A percentile compares a stretch with the other conserved stretches of the same genome.
Evolutionary conservation across 257 asterid species (phyloP).

Genomic region (Plectranthus barbatus): DNA sequence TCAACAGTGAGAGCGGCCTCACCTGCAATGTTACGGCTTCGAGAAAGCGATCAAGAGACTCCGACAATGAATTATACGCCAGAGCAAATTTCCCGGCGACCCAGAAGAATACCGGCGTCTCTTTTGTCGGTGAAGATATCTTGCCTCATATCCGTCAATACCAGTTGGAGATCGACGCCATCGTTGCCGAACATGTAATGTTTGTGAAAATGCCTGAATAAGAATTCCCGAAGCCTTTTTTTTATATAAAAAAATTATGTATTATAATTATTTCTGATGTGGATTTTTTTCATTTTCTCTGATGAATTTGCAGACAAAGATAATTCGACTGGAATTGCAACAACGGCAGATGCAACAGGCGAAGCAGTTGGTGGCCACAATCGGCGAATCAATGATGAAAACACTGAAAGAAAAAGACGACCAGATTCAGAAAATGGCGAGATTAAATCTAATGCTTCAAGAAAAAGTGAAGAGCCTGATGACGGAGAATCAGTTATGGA

Average conservation of each 20-base stretch:
- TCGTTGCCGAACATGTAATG: conserved; percentile 43
- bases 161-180: conserved; percentile 39
- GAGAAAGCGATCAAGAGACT: conserved; percentile 44
- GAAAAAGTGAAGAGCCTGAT: conserved; percentile 29
- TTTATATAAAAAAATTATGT: no score
- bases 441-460: conserved; percentile 35
- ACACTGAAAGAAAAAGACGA: conserved; percentile 52
- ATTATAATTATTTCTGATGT: background rate
- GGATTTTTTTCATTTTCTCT: background rate
- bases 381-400: conserved; percentile 32
- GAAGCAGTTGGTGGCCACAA: conserved; percentile 29
- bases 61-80: conserved; percentile 18
- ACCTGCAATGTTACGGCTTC: conserved; percentile 19
- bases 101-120: conserved; percentile 4
- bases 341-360: conserved; percentile 50
- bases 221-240: background rate
- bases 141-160: conserved; percentile 32
- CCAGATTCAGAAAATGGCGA: conserved; percentile 35
- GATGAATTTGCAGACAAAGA: conserved; percentile 33
- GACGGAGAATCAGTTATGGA: conserved; percentile 53
- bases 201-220: background rate
- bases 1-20: conserved; percentile 41
- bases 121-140: conserved; percentile 26
- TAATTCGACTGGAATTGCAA: conserved; percentile 42
- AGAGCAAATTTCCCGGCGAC: background rate